Percentiles rank a stretch among this genome's conserved stretches.
phyloP scores from a whole-genome alignment of 2,329 filamentous ascomycete genomes.

The Colletotrichum echinochloae region DNA sequence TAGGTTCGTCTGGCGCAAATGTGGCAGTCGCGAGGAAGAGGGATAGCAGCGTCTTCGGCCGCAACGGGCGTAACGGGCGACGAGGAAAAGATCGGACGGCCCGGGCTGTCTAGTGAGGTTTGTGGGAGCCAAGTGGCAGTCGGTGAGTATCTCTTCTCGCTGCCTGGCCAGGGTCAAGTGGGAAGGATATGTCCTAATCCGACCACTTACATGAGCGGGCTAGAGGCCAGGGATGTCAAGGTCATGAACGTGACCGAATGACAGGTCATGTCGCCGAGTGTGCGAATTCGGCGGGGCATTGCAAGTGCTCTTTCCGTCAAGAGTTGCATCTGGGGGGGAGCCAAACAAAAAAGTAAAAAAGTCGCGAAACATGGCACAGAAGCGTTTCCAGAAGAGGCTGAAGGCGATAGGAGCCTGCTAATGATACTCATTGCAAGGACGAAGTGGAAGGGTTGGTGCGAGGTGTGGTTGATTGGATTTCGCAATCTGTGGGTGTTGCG shows the following conservation, averaged over 20 bases:
- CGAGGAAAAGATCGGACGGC: neutral
- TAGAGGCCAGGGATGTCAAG: slow-evolving; percentile 17
- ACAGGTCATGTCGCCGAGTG: slow-evolving; percentile 26
- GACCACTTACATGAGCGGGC: slow-evolving; percentile 35
- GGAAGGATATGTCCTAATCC: slow-evolving; percentile 32
- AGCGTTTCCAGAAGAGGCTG: slow-evolving; percentile 2
- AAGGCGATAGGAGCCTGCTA: slow-evolving; percentile 1
- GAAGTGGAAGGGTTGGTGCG: neutral
- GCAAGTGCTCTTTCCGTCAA: slow-evolving; percentile 4
- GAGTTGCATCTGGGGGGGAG: slow-evolving; percentile 8
- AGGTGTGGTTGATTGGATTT: slow-evolving; percentile 16
- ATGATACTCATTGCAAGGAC: slow-evolving; percentile 7
- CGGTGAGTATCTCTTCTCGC: slow-evolving; percentile 27
- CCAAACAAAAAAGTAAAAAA: neutral
- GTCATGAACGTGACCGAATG: slow-evolving; percentile 15
- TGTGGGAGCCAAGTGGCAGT: slow-evolving; percentile 29
- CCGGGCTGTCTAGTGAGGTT: neutral
- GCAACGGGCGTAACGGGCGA: slow-evolving; percentile 2
- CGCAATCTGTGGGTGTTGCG: slow-evolving; percentile 10
- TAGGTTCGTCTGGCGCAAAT: slow-evolving; percentile 4
- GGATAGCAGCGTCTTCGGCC: neutral
- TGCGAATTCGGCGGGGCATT: neutral
- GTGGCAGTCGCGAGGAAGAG: neutral
- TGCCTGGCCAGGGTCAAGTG: neutral
- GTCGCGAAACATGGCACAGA: neutral